Evolutionary conservation across 2,329 filamentous ascomycete genomes (phyloP), one percentile per base, ranked within the genome.

Genomic region (Fusarium torulosum): DNA sequence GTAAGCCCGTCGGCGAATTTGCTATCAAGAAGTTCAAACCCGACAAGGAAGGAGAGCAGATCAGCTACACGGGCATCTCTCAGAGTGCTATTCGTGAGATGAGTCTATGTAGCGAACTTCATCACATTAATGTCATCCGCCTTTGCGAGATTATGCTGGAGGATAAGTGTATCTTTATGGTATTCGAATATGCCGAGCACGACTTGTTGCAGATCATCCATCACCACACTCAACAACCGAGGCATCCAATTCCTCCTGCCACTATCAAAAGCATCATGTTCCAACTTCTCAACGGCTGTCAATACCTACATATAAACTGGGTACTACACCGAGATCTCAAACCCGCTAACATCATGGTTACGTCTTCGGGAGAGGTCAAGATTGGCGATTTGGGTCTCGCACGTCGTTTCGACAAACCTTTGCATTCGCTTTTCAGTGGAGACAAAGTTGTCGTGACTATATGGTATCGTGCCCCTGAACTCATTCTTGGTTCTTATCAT

Each of bases 1-100:
- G 68, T 45, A 74, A 74, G 44, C 69, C 74, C 88, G 89, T 72
- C 83, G 90, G 77, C 66, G 93, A 97, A 75, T 97, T 97, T 76
- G 96, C 96, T 72, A 99, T 99, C 83, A 99, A 99, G 78, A 99
- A 99, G 87, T 97, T 97, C 87, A 97, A 97, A 83, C 94, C 94
- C 9, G 96, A 99, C 80, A 99, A 98, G 82, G 96, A 99, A 80
- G 96, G 96, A 58, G 96, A 99, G 79, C 88, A 91, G 73, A 84
- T 97, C 45, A 92, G 96, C 74, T 99, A 99, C 79, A 98, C 96
- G 0, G 96, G 96, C 64, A 97, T 99, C 69, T 98, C 96, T 1
- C 96, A 99, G 79, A 97, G 94, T 15, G 96, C 96, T 6, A 93
- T 97, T 69, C 92, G 96, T 53, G 96, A 99, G 79, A 99, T 99